Percentiles rank a stretch among this genome's conserved stretches.
Evolutionary conservation across 225 moss, liverwort and hornwort genomes (phyloP).

Genomic region (Thuidium tamariscinum): DNA sequence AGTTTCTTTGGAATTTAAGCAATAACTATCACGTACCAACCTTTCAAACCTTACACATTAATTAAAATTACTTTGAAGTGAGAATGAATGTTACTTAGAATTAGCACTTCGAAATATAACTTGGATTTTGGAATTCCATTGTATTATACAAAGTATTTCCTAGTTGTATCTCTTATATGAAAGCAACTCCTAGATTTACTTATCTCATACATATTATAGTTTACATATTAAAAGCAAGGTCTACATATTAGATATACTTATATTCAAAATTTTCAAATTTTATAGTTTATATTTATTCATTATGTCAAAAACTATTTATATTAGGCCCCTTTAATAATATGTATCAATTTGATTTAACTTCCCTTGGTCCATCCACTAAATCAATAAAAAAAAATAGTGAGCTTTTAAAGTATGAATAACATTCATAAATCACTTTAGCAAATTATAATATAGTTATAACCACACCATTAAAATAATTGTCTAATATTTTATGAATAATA

Average conservation of each 20-base stretch:
- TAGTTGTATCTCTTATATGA: no score
- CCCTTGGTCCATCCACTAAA: accelerated
- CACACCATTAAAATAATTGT: neutral
- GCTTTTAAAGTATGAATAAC: neutral
- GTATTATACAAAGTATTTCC: neutral
- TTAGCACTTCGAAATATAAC: neutral
- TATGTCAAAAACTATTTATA: neutral
- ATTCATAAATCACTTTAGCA: neutral
- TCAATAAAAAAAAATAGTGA: neutral
- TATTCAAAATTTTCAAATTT: neutral
- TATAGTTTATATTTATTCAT: neutral
- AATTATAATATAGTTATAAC: neutral
- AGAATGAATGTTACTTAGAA: neutral
- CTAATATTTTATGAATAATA: neutral
- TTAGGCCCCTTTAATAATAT: accelerated
- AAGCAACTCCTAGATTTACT: neutral
- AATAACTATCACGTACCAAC: neutral
- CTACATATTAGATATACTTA: accelerated
- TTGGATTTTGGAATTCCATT: neutral
- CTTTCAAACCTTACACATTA: no score
- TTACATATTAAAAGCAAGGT: neutral
- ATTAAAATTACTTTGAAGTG: neutral
- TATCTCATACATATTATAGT: neutral
- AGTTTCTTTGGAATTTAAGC: neutral
- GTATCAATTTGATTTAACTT: neutral